A percentile compares a stretch with the other conserved stretches of the same genome.
Conservation (phyloP, 2,329 filamentous ascomycete genomes). For the Scedosporium minutisporum region DNA sequence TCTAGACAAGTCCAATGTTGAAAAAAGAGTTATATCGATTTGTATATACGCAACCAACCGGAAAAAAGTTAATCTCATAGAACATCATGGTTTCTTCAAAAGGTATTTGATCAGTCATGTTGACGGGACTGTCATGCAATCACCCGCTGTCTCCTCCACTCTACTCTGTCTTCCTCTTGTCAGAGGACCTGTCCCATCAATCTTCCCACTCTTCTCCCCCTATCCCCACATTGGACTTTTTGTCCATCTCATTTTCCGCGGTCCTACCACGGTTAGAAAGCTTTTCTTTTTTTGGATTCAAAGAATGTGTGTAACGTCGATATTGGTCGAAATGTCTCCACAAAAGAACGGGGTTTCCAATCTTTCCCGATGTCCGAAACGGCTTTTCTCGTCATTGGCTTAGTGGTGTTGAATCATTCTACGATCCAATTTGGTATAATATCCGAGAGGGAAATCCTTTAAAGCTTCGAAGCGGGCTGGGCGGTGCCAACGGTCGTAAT, state of each 20-base stretch:
- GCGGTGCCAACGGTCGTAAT: slow-evolving; percentile 65
- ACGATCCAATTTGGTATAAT: background rate
- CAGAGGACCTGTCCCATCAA: background rate
- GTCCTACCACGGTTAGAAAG: background rate
- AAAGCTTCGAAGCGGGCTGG: slow-evolving; percentile 54
- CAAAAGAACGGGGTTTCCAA: background rate
- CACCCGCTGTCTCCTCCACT: background rate
- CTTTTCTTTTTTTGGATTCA: background rate
- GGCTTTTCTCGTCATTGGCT: background rate
- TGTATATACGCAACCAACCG: no score
- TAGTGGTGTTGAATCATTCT: background rate
- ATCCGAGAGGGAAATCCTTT: slow-evolving; percentile 14
- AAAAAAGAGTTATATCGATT: no score
- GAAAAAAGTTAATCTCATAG: no score
- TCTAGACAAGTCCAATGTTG: no score
- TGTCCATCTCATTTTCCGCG: background rate
- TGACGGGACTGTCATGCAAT: background rate
- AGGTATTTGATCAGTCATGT: background rate
- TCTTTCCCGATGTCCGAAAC: background rate
- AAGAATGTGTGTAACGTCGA: background rate
- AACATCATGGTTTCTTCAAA: no score
- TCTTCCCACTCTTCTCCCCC: background rate
- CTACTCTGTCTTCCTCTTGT: background rate
- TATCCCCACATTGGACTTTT: background rate
- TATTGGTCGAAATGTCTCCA: background rate